Evolutionary conservation across 164 flowering plant species (phyloP).

Genomic region (Magnolia sinica): DNA sequence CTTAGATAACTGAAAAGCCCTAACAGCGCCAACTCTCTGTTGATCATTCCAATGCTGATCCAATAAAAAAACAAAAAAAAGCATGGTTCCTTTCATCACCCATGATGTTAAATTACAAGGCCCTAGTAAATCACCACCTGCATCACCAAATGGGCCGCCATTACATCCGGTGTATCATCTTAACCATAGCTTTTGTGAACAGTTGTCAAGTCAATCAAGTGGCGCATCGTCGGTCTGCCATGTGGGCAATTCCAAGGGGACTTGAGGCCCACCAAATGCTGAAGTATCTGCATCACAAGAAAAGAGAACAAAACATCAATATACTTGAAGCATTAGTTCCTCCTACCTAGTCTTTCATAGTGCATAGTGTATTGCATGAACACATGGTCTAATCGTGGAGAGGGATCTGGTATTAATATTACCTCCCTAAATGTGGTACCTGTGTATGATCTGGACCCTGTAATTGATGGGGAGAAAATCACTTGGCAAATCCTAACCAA

Average conservation of each 20-base stretch:
- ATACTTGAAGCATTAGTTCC: not conserved
- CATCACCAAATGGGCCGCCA: not conserved
- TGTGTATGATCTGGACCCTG: too few species aligned
- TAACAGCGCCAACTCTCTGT: too few species aligned
- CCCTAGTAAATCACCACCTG: not conserved
- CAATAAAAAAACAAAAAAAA: not conserved
- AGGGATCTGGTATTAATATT: too few species aligned
- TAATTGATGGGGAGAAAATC: too few species aligned
- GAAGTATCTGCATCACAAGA: constrained; percentile 52
- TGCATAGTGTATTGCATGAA: too few species aligned
- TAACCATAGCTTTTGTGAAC: constrained; percentile 24
- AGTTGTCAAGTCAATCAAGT: constrained; percentile 69
- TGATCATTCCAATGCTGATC: not conserved
- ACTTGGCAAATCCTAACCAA: too few species aligned
- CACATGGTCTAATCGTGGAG: too few species aligned
- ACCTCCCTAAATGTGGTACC: too few species aligned
- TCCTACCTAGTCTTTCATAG: not conserved
- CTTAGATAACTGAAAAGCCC: too few species aligned
- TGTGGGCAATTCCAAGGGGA: constrained; percentile 99
- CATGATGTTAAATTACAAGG: not conserved
- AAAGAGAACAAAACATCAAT: not conserved
- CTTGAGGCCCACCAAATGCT: constrained; percentile 66
- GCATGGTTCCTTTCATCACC: not conserved
- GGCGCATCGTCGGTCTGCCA: constrained; percentile 99
- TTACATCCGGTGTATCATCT: constrained; percentile 5